A percentile compares a stretch with the other conserved stretches of the same genome.
phyloP scores from a whole-genome alignment of 2,329 filamentous ascomycete genomes.

The Tolypocladium sp. region DNA sequence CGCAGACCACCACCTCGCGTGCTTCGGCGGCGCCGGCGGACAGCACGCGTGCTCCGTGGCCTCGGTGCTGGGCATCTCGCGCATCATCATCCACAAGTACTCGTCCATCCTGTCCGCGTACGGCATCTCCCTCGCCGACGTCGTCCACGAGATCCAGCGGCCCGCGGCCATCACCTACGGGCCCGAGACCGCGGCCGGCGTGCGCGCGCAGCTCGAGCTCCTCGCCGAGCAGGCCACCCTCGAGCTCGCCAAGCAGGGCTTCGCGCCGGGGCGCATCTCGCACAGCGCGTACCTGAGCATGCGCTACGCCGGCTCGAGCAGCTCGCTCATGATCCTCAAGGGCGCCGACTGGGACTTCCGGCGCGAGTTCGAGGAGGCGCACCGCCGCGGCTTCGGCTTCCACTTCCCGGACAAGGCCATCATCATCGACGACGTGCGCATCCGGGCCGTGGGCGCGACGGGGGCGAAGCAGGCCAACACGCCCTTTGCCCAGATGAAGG shows the following conservation, averaged over 20 bases:
- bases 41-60: conserved; percentile 36
- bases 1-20: conserved; percentile 23
- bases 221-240: conserved; percentile 12
- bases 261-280: conserved; percentile 26
- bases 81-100: conserved; percentile 33
- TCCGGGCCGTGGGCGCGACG: conserved; percentile 24
- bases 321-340: conserved; percentile 25
- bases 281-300: conserved; percentile 32
- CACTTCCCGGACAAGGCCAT: conserved; percentile 35
- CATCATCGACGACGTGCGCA: conserved; percentile 32
- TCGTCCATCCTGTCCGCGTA: conserved; percentile 37
- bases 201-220: conserved; percentile 12
- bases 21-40: conserved; percentile 29
- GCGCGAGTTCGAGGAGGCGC: conserved; percentile 37
- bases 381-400: conserved; percentile 69
- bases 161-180: conserved; percentile 22
- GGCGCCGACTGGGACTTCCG: conserved; percentile 14
- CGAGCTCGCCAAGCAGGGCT: conserved; percentile 18
- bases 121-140: conserved; percentile 34
- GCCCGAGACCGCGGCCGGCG: conserved; percentile 5
- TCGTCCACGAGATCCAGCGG: conserved; percentile 31
- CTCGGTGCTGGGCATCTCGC: conserved; percentile 29
- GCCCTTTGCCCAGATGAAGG: conserved; percentile 11
- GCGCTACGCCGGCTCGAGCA: conserved; percentile 32
- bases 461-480: conserved; percentile 9